These are phyloP conservation scores for Gracilaria domingensis DNA, from an alignment of 23 red algal genomes.

Conservation along the genomic window DNA sequence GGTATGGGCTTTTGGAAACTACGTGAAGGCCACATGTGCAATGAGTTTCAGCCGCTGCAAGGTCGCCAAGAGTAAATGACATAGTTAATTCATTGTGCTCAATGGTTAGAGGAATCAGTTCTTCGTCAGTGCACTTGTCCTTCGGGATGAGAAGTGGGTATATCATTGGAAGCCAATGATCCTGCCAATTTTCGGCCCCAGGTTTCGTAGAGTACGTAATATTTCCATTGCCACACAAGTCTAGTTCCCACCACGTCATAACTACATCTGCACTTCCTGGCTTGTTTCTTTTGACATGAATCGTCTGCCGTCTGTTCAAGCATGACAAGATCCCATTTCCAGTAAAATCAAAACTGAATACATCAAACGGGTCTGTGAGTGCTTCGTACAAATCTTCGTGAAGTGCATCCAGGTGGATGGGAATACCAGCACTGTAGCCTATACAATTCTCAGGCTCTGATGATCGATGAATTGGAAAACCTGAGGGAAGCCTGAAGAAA, in stretches of 20 bases:
- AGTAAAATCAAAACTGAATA: constrained; percentile 66
- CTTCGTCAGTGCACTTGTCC: background rate
- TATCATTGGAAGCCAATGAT: constrained; percentile 66
- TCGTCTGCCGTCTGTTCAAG: constrained; percentile 5
- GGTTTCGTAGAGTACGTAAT: constrained; percentile 48
- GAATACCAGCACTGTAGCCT: constrained; percentile 20
- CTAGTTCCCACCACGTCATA: constrained; percentile 71
- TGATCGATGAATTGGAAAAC: constrained; percentile 57
- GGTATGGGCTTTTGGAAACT: constrained; percentile 46
- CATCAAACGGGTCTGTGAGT: constrained; percentile 44
- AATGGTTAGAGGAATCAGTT: constrained; percentile 43
- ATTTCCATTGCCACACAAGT: constrained; percentile 54
- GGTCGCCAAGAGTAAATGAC: constrained; percentile 36
- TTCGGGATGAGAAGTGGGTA: constrained; percentile 35
- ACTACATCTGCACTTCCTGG: constrained; percentile 39
- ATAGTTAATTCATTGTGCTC: constrained; percentile 36
- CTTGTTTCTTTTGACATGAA: constrained; percentile 15
- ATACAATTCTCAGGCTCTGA: constrained; percentile 15
- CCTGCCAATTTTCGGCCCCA: constrained; percentile 74
- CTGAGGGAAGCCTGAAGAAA: constrained; percentile 37
- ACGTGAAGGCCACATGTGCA: constrained; percentile 51
- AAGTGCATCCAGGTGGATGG: constrained; percentile 51
- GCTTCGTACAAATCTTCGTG: constrained; percentile 29
- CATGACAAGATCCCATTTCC: background rate
- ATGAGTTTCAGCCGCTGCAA: constrained; percentile 1